phyloP scores from a whole-genome alignment of 164 flowering plant species.

The Magnolia changhungtana region DNA sequence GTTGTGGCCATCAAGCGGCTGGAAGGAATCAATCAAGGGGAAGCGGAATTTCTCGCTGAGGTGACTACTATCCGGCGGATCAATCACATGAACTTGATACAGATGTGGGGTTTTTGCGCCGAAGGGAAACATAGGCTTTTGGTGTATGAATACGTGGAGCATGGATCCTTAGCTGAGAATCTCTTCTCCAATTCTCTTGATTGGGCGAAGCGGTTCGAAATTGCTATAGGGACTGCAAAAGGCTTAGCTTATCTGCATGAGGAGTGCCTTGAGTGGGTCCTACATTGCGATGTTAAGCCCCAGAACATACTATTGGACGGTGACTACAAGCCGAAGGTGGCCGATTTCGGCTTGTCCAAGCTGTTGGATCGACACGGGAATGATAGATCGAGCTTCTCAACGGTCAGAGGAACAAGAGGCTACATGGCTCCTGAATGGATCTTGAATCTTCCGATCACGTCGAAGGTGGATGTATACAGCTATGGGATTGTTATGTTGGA shows the following conservation, averaged over 20 bases:
- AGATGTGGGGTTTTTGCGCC: constrained; percentile 34
- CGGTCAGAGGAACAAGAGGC: constrained; percentile 40
- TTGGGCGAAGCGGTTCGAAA: constrained; percentile 19
- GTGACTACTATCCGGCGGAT: constrained; percentile 28
- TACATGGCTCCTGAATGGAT: constrained; percentile 53
- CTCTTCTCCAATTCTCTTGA: constrained; percentile 18
- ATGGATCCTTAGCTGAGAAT: constrained; percentile 28
- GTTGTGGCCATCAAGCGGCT: constrained; percentile 27
- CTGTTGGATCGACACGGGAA: constrained; percentile 10
- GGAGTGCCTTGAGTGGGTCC: constrained; percentile 41
- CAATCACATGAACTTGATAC: constrained; percentile 34
- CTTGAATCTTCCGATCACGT: constrained; percentile 26
- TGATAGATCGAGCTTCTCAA: constrained; percentile 20
- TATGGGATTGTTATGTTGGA: constrained; percentile 42
- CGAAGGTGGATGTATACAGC: constrained; percentile 45
- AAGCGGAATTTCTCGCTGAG: constrained; percentile 31
- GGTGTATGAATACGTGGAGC: constrained; percentile 36
- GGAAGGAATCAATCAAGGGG: constrained; percentile 17
- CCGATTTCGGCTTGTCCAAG: constrained; percentile 43
- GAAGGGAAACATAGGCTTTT: constrained; percentile 25
- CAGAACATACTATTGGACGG: constrained; percentile 34
- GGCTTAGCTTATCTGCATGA: constrained; percentile 38
- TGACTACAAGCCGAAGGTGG: constrained; percentile 29
- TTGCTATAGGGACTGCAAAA: constrained; percentile 33
- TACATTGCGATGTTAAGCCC: constrained; percentile 41